Conservation (phyloP, 106 monocot genomes). For the Dendrobium officinale region DNA sequence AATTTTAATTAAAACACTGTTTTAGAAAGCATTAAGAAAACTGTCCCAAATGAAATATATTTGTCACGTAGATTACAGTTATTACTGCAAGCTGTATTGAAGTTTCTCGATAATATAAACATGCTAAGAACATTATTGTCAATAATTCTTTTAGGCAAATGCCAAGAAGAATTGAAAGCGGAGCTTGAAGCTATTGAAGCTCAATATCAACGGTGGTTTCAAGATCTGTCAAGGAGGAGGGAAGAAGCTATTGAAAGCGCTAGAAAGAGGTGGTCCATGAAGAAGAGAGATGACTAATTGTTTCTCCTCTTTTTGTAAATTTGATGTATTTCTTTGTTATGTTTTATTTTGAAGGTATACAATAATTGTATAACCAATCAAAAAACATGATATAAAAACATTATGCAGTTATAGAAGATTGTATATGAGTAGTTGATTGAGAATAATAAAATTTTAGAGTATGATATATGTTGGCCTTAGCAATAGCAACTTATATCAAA, state of each 20-base stretch:
- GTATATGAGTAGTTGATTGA: neutral
- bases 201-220: conserved; percentile 34
- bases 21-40: no score
- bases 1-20: no score
- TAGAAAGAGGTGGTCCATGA: conserved; percentile 38
- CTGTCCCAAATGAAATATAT: neutral
- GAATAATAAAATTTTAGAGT: neutral
- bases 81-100: neutral
- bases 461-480: neutral
- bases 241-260: conserved; percentile 46
- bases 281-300: conserved; percentile 30
- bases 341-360: neutral
- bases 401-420: neutral
- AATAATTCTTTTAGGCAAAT: conserved; percentile 9
- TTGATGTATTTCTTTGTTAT: neutral
- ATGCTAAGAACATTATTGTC: neutral
- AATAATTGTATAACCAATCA: neutral
- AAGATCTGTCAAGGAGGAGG: conserved; percentile 41
- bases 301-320: conserved; percentile 4
- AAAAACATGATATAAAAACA: neutral
- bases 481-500: neutral
- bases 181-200: conserved; percentile 53
- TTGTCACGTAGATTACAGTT: neutral
- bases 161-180: conserved; percentile 27
- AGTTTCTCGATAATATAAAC: neutral